Percentiles rank a stretch among this genome's conserved stretches.
Conservation (phyloP, 2,329 filamentous ascomycete species). For the Massarina eburnea region DNA sequence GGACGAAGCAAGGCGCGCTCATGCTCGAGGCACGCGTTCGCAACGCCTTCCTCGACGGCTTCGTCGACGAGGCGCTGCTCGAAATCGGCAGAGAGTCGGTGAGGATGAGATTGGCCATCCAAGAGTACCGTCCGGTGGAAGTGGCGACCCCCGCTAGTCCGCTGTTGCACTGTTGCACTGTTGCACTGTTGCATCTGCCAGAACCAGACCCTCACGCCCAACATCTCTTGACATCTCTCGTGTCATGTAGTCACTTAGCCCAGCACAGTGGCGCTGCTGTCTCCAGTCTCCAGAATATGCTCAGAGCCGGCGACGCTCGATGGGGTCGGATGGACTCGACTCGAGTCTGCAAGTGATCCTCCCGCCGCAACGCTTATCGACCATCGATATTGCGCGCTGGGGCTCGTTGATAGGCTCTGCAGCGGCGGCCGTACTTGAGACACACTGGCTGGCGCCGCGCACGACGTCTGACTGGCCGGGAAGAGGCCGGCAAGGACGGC, state of each 20-base stretch:
- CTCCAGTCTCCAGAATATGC: too few species aligned
- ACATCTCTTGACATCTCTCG: neutral
- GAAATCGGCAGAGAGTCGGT: slow-evolving; percentile 32
- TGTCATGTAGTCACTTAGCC: too few species aligned
- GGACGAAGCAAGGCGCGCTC: slow-evolving; percentile 24
- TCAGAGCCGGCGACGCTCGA: too few species aligned
- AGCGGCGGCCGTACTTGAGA: slow-evolving; percentile 8
- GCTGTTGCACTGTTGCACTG: slow-evolving; percentile 16
- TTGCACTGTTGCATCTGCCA: slow-evolving; percentile 17
- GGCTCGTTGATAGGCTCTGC: slow-evolving; percentile 21
- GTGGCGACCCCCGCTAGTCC: slow-evolving; percentile 20
- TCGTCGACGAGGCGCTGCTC: neutral
- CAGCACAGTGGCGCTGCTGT: too few species aligned
- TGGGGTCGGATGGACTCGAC: too few species aligned
- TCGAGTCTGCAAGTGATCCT: neutral
- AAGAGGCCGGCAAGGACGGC: slow-evolving; percentile 13
- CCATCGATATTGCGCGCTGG: slow-evolving; percentile 23
- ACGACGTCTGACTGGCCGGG: slow-evolving; percentile 25
- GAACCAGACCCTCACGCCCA: slow-evolving; percentile 1
- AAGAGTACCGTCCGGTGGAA: slow-evolving; percentile 23
- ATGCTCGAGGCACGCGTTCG: slow-evolving; percentile 16
- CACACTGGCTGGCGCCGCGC: slow-evolving; percentile 3
- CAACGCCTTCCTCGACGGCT: neutral
- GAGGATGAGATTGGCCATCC: slow-evolving; percentile 22
- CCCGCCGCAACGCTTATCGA: slow-evolving; percentile 28